Conservation (phyloP, 192 early-diverging fungal genomes). For the Rhizoclosmatium sp. region DNA sequence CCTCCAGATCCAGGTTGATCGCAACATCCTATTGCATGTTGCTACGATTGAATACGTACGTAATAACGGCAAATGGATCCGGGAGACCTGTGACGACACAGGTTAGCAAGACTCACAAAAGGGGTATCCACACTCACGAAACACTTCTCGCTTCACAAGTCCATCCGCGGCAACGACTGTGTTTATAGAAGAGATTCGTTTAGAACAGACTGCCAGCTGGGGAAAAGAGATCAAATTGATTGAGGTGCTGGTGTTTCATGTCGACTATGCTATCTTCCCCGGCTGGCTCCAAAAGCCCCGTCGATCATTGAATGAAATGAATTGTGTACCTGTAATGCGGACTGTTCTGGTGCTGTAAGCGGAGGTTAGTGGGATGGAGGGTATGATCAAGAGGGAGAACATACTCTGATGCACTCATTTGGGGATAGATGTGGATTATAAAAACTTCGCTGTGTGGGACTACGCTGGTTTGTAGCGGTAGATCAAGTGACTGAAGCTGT, state of each 20-base stretch:
- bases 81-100: slow-evolving; percentile 67
- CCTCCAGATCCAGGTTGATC: not conserved
- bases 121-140: slow-evolving; percentile 64
- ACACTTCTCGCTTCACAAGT: slow-evolving; percentile 89
- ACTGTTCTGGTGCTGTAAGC: slow-evolving; percentile 4
- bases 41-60: slow-evolving; percentile 46
- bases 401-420: slow-evolving; percentile 12
- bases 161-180: slow-evolving; percentile 90
- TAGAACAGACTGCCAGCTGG: not conserved
- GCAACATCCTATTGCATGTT: not conserved
- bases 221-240: too few relatives aligned
- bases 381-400: not conserved
- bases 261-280: not conserved
- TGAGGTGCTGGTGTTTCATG: too few relatives aligned
- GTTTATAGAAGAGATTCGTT: not conserved
- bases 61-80: slow-evolving; percentile 96
- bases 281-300: not conserved
- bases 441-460: too few relatives aligned
- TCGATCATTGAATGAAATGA: not conserved
- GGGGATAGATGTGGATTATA: not conserved
- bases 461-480: not conserved
- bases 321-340: slow-evolving; percentile 11
- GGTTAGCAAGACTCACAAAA: slow-evolving; percentile 1
- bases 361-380: not conserved
- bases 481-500: not conserved